Percentiles rank a stretch among this genome's conserved stretches.
Evolutionary conservation across 768 basidiomycete genomes (phyloP).

Genomic region (Amanita phalloides): DNA sequence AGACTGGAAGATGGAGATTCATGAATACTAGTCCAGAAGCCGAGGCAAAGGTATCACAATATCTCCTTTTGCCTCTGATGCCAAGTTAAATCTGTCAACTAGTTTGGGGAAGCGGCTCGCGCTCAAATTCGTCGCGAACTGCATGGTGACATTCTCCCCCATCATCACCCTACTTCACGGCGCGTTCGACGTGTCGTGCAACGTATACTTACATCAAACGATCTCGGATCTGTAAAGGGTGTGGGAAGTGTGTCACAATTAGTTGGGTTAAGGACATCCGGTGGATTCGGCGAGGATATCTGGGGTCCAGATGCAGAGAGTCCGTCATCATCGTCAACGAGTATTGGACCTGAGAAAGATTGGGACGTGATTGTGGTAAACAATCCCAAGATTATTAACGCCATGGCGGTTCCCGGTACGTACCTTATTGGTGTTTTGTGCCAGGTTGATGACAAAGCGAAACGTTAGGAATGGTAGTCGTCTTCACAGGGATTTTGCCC

Average conservation of each 20-base stretch:
- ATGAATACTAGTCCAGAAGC: constrained; percentile 59
- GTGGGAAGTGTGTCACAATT: constrained; percentile 12
- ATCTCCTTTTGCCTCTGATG: not conserved
- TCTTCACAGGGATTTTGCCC: constrained; percentile 85
- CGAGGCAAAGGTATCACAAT: constrained; percentile 44
- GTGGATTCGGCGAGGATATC: constrained; percentile 15
- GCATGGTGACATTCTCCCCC: constrained; percentile 45
- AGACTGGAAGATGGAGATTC: constrained; percentile 83
- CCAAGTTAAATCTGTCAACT: not conserved
- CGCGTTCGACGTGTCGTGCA: constrained; percentile 64
- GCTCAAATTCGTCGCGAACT: constrained; percentile 43
- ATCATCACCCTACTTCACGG: constrained; percentile 50
- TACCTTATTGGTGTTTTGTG: not conserved
- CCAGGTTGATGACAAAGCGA: not conserved
- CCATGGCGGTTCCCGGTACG: constrained; percentile 63
- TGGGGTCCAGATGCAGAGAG: constrained; percentile 25
- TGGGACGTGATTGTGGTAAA: constrained; percentile 77
- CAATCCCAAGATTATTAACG: constrained; percentile 62
- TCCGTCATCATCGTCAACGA: constrained; percentile 11
- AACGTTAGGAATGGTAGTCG: constrained; percentile 58
- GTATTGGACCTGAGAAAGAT: constrained; percentile 25
- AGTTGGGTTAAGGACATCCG: constrained; percentile 12
- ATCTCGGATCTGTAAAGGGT: constrained; percentile 52
- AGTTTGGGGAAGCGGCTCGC: constrained; percentile 32
- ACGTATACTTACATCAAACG: constrained; percentile 58